Evolutionary conservation across 768 basidiomycete genomes (phyloP).

Genomic region (Fomitopsis serialis): DNA sequence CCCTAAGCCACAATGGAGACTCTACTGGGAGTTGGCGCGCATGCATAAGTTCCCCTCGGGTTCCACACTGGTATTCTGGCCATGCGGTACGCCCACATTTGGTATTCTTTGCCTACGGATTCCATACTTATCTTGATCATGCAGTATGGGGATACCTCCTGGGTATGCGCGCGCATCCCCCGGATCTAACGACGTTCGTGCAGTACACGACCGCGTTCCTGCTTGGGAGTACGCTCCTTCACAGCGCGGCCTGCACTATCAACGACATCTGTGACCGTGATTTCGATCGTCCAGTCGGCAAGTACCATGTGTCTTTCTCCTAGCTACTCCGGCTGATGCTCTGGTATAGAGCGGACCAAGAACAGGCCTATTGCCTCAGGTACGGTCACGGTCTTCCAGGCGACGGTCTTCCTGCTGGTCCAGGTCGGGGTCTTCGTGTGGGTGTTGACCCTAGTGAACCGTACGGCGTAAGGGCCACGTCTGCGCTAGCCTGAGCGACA

Average conservation of each 20-base stretch:
- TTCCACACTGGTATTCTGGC: too few species aligned
- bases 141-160: conserved; percentile 17
- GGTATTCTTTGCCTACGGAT: too few species aligned
- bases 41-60: too few species aligned
- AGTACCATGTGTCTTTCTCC: too few species aligned
- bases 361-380: conserved; percentile 27
- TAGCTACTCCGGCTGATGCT: too few species aligned
- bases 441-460: not conserved
- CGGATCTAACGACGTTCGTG: conserved; percentile 5
- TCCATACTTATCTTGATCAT: too few species aligned
- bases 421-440: conserved; percentile 8
- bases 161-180: conserved; percentile 7
- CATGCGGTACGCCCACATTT: too few species aligned
- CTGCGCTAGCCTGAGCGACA: not conserved
- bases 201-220: conserved; percentile 4
- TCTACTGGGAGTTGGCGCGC: too few species aligned
- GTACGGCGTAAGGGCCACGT: not conserved
- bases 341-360: conserved; percentile 24
- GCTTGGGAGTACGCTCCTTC: conserved; percentile 5
- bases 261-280: conserved; percentile 23
- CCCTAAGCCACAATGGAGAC: too few species aligned
- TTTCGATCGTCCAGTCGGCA: conserved; percentile 32
- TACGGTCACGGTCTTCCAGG: conserved; percentile 20
- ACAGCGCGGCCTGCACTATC: conserved; percentile 20
- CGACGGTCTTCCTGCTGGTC: conserved; percentile 18